Evolutionary conservation across 768 basidiomycete genomes (phyloP), one percentile per base, ranked within the genome.

Genomic region (Suillus spraguei): DNA sequence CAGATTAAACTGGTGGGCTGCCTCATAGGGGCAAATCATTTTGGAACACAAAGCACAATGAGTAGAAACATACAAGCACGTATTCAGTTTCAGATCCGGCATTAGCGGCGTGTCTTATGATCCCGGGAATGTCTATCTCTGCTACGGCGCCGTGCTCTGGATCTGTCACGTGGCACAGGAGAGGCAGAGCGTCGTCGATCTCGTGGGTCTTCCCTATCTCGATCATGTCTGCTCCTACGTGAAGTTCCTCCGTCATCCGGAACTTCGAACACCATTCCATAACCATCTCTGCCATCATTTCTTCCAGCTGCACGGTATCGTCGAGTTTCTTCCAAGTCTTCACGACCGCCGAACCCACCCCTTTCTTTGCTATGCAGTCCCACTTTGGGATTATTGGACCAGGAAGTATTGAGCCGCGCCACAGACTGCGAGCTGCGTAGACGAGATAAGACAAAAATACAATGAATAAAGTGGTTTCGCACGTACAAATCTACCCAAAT

Each of bases 401-500:
- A 96, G 14, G 78, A 73, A 11, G 79, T 87, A 73, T 97, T 96
- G 56, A 94, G 77, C 56, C 90, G 90, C 4, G 95, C 91, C 58
- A 99, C 97, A 16, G 96, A 97, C 82, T 99, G 95, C 9, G 94
- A 96, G 82, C 92, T 84, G 71, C 63, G 64, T 33, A 65, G 49
- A 69, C 74, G 55, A 70, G 70, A 17, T 54, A 56, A 28, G 5
- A 60, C 56, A 60, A 36, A 9, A n/a, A n/a, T n/a, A n/a, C 20
- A n/a, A 39, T 36, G 39, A 55, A 60, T 61, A 54, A 50, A 42
- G n/a, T 41, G 10, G 39, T 39, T 58, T 58, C 17, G 56, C 56
- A 82, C 91, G 65, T 69, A 96, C 91, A 99, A 99, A 77, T 99
- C 97, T 66, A 99, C 97, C 94, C 97, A 99, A 70, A 99, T 99